Percentiles rank a stretch among this genome's conserved stretches.
phyloP scores from a whole-genome alignment of 1,284 basidiomycete genomes.

The Termitomyces sp. region DNA sequence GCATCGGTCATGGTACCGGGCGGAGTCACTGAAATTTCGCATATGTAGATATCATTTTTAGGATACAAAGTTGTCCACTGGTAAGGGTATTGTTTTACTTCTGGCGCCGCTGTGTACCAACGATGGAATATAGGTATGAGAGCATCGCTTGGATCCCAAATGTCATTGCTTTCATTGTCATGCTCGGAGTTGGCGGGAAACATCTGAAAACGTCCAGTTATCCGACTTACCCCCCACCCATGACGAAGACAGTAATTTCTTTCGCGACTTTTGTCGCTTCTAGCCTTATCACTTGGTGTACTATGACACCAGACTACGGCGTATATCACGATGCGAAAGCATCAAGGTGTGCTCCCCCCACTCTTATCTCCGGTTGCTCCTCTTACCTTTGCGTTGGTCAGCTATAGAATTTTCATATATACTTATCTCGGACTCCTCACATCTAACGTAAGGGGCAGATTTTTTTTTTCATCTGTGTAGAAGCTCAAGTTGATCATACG shows the following conservation, averaged over 20 bases:
- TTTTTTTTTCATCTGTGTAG: not conserved
- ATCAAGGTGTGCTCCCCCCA: constrained; percentile 34
- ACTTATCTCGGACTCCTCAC: constrained; percentile 63
- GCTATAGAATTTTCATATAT: constrained; percentile 51
- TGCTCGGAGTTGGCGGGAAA: constrained; percentile 57
- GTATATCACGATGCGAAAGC: constrained; percentile 50
- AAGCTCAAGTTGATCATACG: not conserved
- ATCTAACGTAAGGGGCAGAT: constrained; percentile 42
- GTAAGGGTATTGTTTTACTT: constrained; percentile 14
- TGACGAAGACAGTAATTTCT: constrained; percentile 30
- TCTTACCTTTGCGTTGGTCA: constrained; percentile 18
- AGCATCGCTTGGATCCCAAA: constrained; percentile 65
- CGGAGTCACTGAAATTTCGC: not conserved
- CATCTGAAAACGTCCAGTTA: constrained; percentile 33
- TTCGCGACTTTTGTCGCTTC: constrained; percentile 43
- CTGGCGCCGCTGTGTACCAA: not conserved
- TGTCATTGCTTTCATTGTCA: constrained; percentile 58
- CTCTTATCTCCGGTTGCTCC: not conserved
- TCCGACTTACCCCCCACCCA: constrained; percentile 28
- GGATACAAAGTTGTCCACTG: constrained; percentile 64
- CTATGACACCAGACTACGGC: constrained; percentile 55
- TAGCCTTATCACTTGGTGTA: constrained; percentile 47
- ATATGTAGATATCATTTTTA: constrained; percentile 47
- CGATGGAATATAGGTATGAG: constrained; percentile 41
- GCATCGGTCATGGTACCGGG: not conserved